Evolutionary conservation across 2,329 filamentous ascomycete species (phyloP).

Genomic region (Parafenestella ontariensis): DNA sequence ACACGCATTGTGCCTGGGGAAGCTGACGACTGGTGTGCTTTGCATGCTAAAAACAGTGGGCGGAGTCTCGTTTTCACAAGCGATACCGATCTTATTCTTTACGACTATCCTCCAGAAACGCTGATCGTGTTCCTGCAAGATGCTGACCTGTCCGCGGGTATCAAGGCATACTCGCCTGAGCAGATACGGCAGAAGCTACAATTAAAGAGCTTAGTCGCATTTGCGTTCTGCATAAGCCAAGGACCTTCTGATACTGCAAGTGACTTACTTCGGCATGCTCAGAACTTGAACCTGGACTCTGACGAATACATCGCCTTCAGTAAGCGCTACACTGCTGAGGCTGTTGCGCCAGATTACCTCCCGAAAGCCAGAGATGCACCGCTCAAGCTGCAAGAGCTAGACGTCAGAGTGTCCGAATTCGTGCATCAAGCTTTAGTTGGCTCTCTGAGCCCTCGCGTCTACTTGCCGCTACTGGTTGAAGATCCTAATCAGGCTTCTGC

Average conservation of each 20-base stretch:
- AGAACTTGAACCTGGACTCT: constrained; percentile 21
- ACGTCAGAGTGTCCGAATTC: constrained; percentile 44
- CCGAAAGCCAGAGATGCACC: not conserved
- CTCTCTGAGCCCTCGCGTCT: constrained; percentile 54
- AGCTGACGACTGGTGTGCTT: constrained; percentile 82
- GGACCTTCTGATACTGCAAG: constrained; percentile 40
- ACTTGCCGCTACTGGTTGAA: constrained; percentile 68
- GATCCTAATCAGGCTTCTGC: constrained; percentile 53
- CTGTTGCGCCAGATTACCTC: constrained; percentile 9
- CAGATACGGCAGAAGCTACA: constrained; percentile 56
- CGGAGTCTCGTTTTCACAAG: constrained; percentile 74
- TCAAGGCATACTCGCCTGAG: constrained; percentile 52
- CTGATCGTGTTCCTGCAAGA: constrained; percentile 74
- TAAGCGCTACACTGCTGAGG: constrained; percentile 31
- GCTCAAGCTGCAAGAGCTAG: constrained; percentile 29
- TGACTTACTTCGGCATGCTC: constrained; percentile 35
- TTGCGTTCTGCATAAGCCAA: constrained; percentile 51
- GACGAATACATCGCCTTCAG: constrained; percentile 39
- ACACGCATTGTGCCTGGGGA: constrained; percentile 77
- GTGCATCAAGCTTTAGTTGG: constrained; percentile 28
- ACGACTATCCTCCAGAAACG: constrained; percentile 69
- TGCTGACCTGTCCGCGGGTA: constrained; percentile 53
- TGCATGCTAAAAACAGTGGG: constrained; percentile 61
- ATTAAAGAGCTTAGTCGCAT: constrained; percentile 48
- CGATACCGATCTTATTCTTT: constrained; percentile 86